Evolutionary conservation across 768 basidiomycete genomes (phyloP).

Genomic region (Rhodotorula sphaerocarpa): DNA sequence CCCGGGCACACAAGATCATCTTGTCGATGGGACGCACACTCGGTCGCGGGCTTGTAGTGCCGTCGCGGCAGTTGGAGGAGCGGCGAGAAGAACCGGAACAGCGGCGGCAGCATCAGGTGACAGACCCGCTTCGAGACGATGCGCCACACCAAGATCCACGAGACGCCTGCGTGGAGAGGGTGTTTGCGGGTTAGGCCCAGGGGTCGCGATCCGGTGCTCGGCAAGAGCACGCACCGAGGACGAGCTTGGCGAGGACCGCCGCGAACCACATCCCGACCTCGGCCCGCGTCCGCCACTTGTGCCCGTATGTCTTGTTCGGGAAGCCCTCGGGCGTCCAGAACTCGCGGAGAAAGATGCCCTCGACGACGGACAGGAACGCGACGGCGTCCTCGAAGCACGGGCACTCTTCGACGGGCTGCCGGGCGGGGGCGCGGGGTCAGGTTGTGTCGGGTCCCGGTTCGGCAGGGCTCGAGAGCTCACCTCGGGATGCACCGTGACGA

Average conservation of each 20-base stretch:
- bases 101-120: conserved; percentile 68
- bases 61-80: conserved; percentile 69
- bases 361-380: conserved; percentile 73
- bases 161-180: conserved; percentile 52
- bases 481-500: conserved; percentile 3
- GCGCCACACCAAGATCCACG: conserved; percentile 78
- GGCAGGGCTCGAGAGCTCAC: background rate
- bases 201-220: background rate
- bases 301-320: conserved; percentile 23
- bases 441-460: background rate
- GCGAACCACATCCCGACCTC: conserved; percentile 43
- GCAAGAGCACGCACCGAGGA: conserved; percentile 8
- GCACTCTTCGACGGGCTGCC: conserved; percentile 86
- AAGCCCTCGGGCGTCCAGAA: conserved; percentile 34
- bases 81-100: conserved; percentile 60
- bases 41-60: conserved; percentile 70
- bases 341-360: conserved; percentile 60
- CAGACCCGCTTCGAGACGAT: conserved; percentile 69
- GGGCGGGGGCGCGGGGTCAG: conserved; percentile 10
- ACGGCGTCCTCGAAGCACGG: conserved; percentile 98
- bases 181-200: background rate
- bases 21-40: conserved; percentile 48
- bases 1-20: background rate
- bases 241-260: background rate
- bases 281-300: background rate